Evolutionary conservation across 768 basidiomycete species (phyloP).

Genomic region (Cystofilobasidium ferigula): DNA sequence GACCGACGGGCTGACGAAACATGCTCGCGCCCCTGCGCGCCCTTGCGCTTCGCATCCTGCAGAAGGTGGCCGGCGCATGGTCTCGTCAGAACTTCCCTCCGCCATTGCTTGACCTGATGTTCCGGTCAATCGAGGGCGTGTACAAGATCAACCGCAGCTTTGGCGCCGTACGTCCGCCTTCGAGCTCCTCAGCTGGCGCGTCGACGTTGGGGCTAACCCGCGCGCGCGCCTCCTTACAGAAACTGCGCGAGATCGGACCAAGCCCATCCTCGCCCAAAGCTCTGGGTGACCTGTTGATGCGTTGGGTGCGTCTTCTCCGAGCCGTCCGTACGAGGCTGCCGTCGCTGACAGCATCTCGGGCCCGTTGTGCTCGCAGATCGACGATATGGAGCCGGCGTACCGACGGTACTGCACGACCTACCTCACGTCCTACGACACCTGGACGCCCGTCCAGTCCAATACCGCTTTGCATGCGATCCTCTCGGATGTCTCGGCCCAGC

Average conservation of each 20-base stretch:
- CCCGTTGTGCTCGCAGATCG: slow-evolving; percentile 57
- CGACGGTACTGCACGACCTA: slow-evolving; percentile 64
- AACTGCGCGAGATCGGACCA: slow-evolving; percentile 84
- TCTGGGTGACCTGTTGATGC: slow-evolving; percentile 87
- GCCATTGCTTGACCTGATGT: slow-evolving; percentile 81
- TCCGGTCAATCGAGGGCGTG: slow-evolving; percentile 78
- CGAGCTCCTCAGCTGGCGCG: slow-evolving; percentile 2
- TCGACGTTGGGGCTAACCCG: neutral
- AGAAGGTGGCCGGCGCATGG: slow-evolving; percentile 99
- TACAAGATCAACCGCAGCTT: slow-evolving; percentile 83
- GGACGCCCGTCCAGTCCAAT: slow-evolving; percentile 70
- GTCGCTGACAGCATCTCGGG: neutral
- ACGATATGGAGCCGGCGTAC: slow-evolving; percentile 81
- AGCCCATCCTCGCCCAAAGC: slow-evolving; percentile 87
- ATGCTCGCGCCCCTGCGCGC: neutral
- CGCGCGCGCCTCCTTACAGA: slow-evolving; percentile 39
- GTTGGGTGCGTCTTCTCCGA: slow-evolving; percentile 60
- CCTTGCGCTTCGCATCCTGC: slow-evolving; percentile 10
- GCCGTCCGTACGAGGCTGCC: slow-evolving; percentile 1
- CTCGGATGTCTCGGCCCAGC: slow-evolving; percentile 50
- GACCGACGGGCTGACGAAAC: neutral
- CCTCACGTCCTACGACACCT: slow-evolving; percentile 65
- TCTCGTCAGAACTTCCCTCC: slow-evolving; percentile 89
- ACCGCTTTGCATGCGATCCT: slow-evolving; percentile 58
- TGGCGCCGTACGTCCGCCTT: slow-evolving; percentile 48